Evolutionary conservation across 1,139 yeast genomes (phyloP), one percentile per base, ranked within the genome.

Genomic region (Suhomyces kunorum): DNA sequence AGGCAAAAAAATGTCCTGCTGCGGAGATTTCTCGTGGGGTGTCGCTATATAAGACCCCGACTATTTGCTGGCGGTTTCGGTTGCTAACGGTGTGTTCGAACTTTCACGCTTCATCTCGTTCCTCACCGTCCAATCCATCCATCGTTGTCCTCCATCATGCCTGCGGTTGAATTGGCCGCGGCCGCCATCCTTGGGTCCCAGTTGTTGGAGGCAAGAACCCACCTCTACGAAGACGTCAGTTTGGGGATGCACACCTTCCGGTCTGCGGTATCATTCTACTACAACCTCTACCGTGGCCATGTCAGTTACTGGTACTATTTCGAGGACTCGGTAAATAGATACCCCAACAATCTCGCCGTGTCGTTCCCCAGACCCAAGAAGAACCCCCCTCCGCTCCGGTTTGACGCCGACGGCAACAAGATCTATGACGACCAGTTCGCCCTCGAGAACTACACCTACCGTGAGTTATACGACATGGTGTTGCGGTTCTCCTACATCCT

Each of bases 251-350:
- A 68, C 40, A 70, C 77, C 19, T 43, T 75, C 9, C 55, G 62
- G 19, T 23, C 63, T 20, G 71, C 77, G 2, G 44, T 72, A 7
- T 72, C 74, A 2, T 81, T 73, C 50, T 54, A 74, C 13, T 63
- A 68, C 56, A 60, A 64, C 31, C 65, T 74, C 32, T 57, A 64
- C 36, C 59, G 72, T 31, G 78, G 78, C 13, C 69, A 66, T 46
- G 80, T 81, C 39, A 81, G 81, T 53, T 79, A 71, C 54, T 85
- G 90, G 88, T 82, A 83, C 56, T 51, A 65, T 19, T 80, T 85
- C 51, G 89, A 82, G 51, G 54, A 64, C 28, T 61, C 76, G 7
- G 88, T 71, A 2, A 45, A 54, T 25, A 63, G 65, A 44, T 56
- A 75, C 49, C 83, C 87, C n/a, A 59, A 79, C 45, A 68, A 68